Conservation (phyloP, 345 rosid species). For the Moricandia arvensis region DNA sequence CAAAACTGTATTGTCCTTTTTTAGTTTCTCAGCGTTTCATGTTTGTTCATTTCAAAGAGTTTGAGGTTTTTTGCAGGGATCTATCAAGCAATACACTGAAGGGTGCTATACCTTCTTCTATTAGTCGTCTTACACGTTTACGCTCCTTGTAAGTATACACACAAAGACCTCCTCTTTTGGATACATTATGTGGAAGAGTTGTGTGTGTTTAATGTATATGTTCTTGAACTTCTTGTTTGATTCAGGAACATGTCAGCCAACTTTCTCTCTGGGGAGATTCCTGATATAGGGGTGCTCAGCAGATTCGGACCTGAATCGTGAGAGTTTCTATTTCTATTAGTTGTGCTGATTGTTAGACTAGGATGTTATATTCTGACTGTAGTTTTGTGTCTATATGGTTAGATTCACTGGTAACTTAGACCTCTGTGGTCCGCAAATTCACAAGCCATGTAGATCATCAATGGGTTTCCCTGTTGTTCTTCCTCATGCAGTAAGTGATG, state of each 20-base stretch:
- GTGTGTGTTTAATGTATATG: not conserved
- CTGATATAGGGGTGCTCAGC: constrained; percentile 81
- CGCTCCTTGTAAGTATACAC: constrained; percentile 59
- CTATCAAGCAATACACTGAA: constrained; percentile 83
- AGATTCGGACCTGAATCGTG: constrained; percentile 72
- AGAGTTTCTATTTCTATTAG: constrained; percentile 31
- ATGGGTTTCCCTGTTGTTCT: constrained; percentile 97
- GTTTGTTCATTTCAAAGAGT: not conserved
- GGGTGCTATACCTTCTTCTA: constrained; percentile 83
- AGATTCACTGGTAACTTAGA: constrained; percentile 80
- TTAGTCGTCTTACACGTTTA: constrained; percentile 66
- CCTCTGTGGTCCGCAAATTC: constrained; percentile 87
- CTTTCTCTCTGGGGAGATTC: constrained; percentile 93
- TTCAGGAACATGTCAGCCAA: constrained; percentile 82
- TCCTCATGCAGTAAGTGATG: constrained; percentile 87
- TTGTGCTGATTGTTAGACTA: not conserved
- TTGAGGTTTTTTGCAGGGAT: constrained; percentile 53
- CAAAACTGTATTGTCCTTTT: not conserved
- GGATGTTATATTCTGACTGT: not conserved
- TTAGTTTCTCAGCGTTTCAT: not conserved
- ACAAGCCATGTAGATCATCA: constrained; percentile 86
- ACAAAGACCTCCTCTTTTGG: not conserved
- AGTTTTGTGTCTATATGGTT: constrained; percentile 17
- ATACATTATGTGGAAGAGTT: not conserved
- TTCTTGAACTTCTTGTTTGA: constrained; percentile 22